Conservation (phyloP, 306 rosid species). For the Vigna hirtella region DNA sequence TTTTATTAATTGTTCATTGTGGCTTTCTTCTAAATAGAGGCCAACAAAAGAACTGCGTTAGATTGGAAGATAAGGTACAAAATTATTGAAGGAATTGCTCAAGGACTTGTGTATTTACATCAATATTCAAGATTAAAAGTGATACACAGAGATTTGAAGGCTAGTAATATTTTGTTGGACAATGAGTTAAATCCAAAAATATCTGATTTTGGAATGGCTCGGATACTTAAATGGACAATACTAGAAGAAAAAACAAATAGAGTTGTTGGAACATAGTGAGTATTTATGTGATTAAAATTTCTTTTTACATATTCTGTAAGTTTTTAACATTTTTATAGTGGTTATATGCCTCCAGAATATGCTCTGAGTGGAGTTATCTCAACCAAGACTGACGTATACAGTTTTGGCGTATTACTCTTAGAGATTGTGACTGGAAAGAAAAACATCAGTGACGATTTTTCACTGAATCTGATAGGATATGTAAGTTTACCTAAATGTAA, state of each 20-base stretch:
- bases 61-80: background rate
- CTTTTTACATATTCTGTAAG: too few species aligned
- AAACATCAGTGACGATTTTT: background rate
- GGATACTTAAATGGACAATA: background rate
- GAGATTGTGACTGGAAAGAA: background rate
- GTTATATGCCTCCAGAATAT: constrained; percentile 13
- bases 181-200: background rate
- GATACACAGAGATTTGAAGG: background rate
- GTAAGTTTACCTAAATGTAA: background rate
- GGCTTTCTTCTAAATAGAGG: background rate
- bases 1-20: too few species aligned
- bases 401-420: background rate
- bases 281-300: background rate
- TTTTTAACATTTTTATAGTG: background rate
- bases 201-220: constrained; percentile 8
- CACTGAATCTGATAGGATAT: background rate
- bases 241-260: background rate
- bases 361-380: background rate
- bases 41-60: background rate
- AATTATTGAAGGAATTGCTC: background rate
- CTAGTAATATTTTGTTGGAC: background rate
- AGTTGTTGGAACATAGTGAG: constrained; percentile 1
- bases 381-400: background rate
- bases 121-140: constrained; percentile 12
- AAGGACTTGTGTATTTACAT: constrained; percentile 1